These are phyloP conservation scores for Exutisphaerella laricina DNA, from an alignment of 2,329 filamentous ascomycete genomes.

Conservation along the genomic window DNA sequence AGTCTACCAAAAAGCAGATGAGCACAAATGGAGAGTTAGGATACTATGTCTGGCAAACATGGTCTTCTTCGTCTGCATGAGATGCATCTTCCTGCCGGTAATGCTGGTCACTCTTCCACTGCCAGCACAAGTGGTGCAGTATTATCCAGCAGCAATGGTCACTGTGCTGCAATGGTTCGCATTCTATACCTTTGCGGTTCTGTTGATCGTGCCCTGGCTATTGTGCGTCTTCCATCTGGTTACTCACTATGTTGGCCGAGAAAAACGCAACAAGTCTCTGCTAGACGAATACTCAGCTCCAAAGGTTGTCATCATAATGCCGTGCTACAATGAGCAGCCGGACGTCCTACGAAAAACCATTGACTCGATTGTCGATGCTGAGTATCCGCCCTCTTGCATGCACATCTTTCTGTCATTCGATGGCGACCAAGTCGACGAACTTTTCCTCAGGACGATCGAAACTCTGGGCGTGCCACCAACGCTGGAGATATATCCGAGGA, in stretches of 20 bases:
- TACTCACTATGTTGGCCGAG: conserved; percentile 76
- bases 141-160: conserved; percentile 67
- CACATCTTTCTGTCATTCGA: conserved; percentile 96
- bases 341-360: conserved; percentile 78
- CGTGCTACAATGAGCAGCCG: conserved; percentile 88
- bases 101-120: conserved; percentile 91
- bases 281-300: conserved; percentile 81
- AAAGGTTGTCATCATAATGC: conserved; percentile 95
- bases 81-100: conserved; percentile 86
- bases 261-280: conserved; percentile 73
- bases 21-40: conserved; percentile 66
- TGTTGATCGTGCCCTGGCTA: conserved; percentile 84
- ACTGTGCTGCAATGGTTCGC: conserved; percentile 83
- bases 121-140: conserved; percentile 62
- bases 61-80: conserved; percentile 64
- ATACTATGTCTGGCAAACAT: conserved; percentile 72
- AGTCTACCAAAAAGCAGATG: conserved; percentile 71
- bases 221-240: conserved; percentile 90
- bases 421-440: conserved; percentile 78
- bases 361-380: conserved; percentile 87
- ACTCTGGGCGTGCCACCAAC: conserved; percentile 75
- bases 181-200: conserved; percentile 83
- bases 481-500: conserved; percentile 73
- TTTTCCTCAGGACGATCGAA: conserved; percentile 81
- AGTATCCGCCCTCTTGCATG: conserved; percentile 86